Evolutionary conservation across 805 yeast species (phyloP), one percentile per base, ranked within the genome.

Genomic region (Wickerhamomyces chambardii): DNA sequence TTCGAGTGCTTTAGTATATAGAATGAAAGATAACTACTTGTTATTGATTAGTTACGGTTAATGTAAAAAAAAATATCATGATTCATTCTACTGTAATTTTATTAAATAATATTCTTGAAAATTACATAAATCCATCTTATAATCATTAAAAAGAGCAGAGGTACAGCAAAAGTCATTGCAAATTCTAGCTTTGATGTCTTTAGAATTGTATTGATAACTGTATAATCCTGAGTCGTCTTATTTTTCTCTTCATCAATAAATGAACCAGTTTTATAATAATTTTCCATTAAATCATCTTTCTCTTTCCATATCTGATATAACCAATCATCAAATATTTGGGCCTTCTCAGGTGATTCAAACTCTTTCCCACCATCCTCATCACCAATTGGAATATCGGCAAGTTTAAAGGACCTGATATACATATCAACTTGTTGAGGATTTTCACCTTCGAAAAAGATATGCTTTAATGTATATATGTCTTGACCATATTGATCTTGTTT

Each of bases 301-400:
- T 74, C 79, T 15, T 60, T 50, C 97, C 97, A 92, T 10, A 73
- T 59, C 3, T 68, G 57, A 40, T 64, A 67, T 31, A 92, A 57
- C 98, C 98, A 92, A 17, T 68, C 58, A 35, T 78, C 83, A 50
- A 92, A 87, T 29, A 45, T 50, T n/a, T n/a, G n/a, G n/a, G n/a
- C n/a, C 33, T 57, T 46, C 6, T 11, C n/a, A 47, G 68, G 55
- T 30, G 59, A 59, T 11, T 36, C 40, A n/a, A 42, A 49, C 28
- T 60, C 64, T 38, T 69, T 70, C n/a, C 60, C 64, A 12, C 55
- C 62, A 29, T 57, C 55, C n/a, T 64, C 65, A 6, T 66, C 62
- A 19, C 70, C 67, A 45, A 62, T 64, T 1, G 95, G 95, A 14
- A 86, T 82, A 8, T 78, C 84, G 5, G 58, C 47, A 9, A 85